Base-by-base conservation (phyloP, 176 grass and related monocot genomes). In the Pontederia crassipes region DNA sequence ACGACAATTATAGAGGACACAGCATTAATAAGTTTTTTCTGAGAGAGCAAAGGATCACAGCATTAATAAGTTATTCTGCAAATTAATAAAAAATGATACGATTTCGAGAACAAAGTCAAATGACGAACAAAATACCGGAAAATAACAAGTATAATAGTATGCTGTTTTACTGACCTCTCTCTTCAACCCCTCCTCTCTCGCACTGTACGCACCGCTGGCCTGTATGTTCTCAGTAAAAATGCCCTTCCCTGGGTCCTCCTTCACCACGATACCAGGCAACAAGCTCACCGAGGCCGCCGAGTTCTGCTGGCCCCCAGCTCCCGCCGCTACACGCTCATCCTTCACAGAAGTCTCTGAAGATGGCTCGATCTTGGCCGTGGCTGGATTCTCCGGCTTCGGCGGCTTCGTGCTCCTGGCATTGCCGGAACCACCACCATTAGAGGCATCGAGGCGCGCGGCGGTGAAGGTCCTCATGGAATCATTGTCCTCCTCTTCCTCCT, bases 151-250 rank as follows among this genome's bases (percentile, higher is more conserved):
- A 12, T 2, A 14, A 24, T 24, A 24, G 20, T 0, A 24, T 24
- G 20, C 13, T 11, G 46, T 13, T 18, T 2, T 2, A 18, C 32
- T 27, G 6, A 90, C 93, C 87, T 98, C 93, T 66, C 81, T 81
- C 62, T 98, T 98, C 47, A 98, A 85, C 58, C 88, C 77, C 72
- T 98, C 93, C 62, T 98, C 93, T 40, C 93, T 83, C 24, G 84
- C 88, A 74, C 79, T 92, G 62, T 98, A 92, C 5, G 93, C 93
- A 28, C 93, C 93, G 48, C 93, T 92, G 0, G 93, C 85, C 79
- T 98, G 93, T 74, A 98, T 85, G 61, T 89, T 98, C 48, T 98
- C 93, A 6, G 93, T 92, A 59, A 92, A 98, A 14, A 92, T 72
- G 10, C 84, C 85, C 79, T 98, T 98, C 40, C 56, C 80, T 1